A percentile compares a stretch with the other conserved stretches of the same genome.
Conservation (phyloP, 371 early-diverging fungal species). For the Syncephalis plumigaleata region DNA sequence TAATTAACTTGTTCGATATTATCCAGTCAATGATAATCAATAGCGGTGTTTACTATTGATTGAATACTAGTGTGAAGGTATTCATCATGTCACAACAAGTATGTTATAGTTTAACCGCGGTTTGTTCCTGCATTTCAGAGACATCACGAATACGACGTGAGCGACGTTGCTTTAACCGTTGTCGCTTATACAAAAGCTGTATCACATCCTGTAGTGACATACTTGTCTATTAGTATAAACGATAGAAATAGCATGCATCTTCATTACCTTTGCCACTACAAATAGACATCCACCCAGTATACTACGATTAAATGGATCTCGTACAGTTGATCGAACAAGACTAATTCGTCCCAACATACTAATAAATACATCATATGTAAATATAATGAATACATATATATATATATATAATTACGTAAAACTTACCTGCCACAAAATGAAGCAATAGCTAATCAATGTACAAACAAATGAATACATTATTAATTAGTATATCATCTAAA, state of each 20-base stretch:
- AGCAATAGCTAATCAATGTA: constrained; percentile 11
- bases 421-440: constrained; percentile 25
- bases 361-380: constrained; percentile 1
- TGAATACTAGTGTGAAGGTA: too few relatives aligned
- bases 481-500: too few relatives aligned
- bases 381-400: not conserved
- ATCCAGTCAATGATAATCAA: too few relatives aligned
- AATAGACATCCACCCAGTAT: constrained; percentile 38
- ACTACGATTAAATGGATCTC: constrained; percentile 35
- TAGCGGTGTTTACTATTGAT: too few relatives aligned
- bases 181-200: constrained; percentile 13
- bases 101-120: too few relatives aligned
- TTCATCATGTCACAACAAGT: too few relatives aligned
- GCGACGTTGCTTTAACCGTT: constrained; percentile 10
- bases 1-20: too few relatives aligned
- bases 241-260: not conserved
- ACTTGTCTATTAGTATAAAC: not conserved
- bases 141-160: constrained; percentile 14
- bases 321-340: constrained; percentile 23
- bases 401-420: not conserved
- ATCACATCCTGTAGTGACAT: constrained; percentile 13
- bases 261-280: constrained; percentile 28
- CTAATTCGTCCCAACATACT: constrained; percentile 25
- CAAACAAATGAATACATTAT: not conserved
- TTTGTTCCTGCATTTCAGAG: constrained; percentile 11